These are phyloP conservation scores for Penicillium palitans DNA, from an alignment of 2,329 filamentous ascomycete genomes.

Conservation along the genomic window DNA sequence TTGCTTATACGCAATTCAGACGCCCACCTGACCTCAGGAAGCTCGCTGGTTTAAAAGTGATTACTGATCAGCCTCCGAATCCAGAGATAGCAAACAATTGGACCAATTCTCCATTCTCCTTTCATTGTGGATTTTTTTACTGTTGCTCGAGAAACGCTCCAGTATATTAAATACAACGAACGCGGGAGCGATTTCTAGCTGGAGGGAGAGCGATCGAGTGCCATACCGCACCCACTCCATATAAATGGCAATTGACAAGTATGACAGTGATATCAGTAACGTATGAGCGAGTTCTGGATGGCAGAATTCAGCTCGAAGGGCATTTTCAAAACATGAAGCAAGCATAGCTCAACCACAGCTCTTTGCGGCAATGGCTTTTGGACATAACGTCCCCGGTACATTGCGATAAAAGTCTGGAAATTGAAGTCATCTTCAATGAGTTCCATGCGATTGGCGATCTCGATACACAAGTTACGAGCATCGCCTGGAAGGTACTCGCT, in stretches of 20 bases:
- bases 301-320: slow-evolving; percentile 12
- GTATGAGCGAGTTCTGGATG: slow-evolving; percentile 3
- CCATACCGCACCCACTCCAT: not conserved
- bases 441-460: not conserved
- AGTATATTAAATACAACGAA: too few relatives aligned
- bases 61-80: too few relatives aligned
- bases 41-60: too few relatives aligned
- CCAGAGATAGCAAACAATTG: too few relatives aligned
- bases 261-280: not conserved
- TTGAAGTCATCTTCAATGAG: not conserved
- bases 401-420: not conserved
- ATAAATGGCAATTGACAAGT: not conserved
- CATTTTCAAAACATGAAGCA: slow-evolving; percentile 16
- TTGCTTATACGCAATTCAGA: too few relatives aligned
- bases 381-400: not conserved
- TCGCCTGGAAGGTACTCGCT: not conserved
- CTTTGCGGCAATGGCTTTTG: not conserved
- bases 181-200: too few relatives aligned
- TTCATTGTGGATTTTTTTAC: too few relatives aligned
- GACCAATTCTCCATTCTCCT: too few relatives aligned
- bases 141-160: too few relatives aligned
- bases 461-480: not conserved
- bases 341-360: slow-evolving; percentile 6
- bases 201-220: too few relatives aligned
- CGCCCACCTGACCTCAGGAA: too few relatives aligned